These are phyloP conservation scores for Clitoria ternatea DNA, from an alignment of 306 rosid species.

Conservation along the genomic window DNA sequence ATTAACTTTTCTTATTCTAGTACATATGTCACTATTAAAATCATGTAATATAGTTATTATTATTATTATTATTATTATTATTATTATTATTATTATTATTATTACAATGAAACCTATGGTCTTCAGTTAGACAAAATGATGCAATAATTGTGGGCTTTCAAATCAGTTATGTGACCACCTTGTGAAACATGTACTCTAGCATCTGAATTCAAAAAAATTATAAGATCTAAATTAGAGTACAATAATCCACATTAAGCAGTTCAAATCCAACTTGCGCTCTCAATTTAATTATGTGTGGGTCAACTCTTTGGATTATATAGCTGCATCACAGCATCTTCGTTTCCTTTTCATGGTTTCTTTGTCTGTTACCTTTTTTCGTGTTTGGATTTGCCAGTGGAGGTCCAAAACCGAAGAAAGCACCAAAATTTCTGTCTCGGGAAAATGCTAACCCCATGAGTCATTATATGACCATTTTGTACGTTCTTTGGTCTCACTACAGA, in stretches of 20 bases:
- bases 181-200: neutral
- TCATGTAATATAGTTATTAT: no score
- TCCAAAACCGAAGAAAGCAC: neutral
- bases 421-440: constrained; percentile 4
- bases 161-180: neutral
- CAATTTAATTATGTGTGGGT: constrained; percentile 7
- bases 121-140: neutral
- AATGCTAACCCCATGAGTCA: constrained; percentile 3
- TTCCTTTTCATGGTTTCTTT: neutral
- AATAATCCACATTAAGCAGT: neutral
- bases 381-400: neutral
- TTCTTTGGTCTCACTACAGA: constrained; percentile 13
- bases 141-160: neutral
- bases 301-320: constrained; percentile 15
- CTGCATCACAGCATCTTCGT: constrained; percentile 26
- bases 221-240: neutral
- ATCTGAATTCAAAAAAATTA: neutral
- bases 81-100: no score
- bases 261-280: neutral
- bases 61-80: no score
- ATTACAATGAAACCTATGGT: no score
- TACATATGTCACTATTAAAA: neutral
- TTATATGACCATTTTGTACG: constrained; percentile 20
- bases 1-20: no score
- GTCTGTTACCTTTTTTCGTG: constrained; percentile 11